Conservation (phyloP, 768 basidiomycete genomes). For the Piloderma croceum region DNA sequence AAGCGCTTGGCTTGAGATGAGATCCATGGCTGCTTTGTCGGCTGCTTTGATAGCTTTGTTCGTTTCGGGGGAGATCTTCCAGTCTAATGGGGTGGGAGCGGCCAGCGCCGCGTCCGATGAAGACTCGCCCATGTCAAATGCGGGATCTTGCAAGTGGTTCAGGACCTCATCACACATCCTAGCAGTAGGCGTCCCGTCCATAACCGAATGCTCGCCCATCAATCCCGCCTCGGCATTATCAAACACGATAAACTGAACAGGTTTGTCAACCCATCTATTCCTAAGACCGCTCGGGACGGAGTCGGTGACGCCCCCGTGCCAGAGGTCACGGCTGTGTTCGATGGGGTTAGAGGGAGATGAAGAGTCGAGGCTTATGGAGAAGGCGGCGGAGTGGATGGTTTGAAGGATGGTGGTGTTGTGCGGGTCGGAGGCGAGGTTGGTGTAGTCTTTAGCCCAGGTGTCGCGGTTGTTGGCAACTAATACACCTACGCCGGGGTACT, state of each 20-base stretch:
- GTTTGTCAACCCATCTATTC: slow-evolving; percentile 89
- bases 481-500: slow-evolving; percentile 71
- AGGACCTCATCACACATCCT: slow-evolving; percentile 69
- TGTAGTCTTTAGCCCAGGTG: slow-evolving; percentile 82
- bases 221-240: slow-evolving; percentile 78
- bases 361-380: slow-evolving; percentile 74
- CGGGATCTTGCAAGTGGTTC: slow-evolving; percentile 47
- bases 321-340: slow-evolving; percentile 64
- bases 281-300: slow-evolving; percentile 51
- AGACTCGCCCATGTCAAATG: slow-evolving; percentile 58
- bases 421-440: slow-evolving; percentile 49
- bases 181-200: slow-evolving; percentile 84
- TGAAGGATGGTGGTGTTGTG: slow-evolving; percentile 62
- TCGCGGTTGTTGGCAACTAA: slow-evolving; percentile 79
- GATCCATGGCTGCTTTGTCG: slow-evolving; percentile 46
- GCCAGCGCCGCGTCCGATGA: slow-evolving; percentile 12
- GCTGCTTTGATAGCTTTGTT: slow-evolving; percentile 51
- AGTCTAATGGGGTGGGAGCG: slow-evolving; percentile 54
- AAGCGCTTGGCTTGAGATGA: slow-evolving; percentile 60
- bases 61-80: slow-evolving; percentile 48
- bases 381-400: slow-evolving; percentile 80
- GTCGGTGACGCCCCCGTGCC: slow-evolving; percentile 69
- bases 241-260: slow-evolving; percentile 78
- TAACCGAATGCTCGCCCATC: slow-evolving; percentile 90
- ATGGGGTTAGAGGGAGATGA: slow-evolving; percentile 41